Evolutionary conservation across 768 basidiomycete genomes (phyloP), one percentile per base, ranked within the genome.

Genomic region (Leccinum variicolor): DNA sequence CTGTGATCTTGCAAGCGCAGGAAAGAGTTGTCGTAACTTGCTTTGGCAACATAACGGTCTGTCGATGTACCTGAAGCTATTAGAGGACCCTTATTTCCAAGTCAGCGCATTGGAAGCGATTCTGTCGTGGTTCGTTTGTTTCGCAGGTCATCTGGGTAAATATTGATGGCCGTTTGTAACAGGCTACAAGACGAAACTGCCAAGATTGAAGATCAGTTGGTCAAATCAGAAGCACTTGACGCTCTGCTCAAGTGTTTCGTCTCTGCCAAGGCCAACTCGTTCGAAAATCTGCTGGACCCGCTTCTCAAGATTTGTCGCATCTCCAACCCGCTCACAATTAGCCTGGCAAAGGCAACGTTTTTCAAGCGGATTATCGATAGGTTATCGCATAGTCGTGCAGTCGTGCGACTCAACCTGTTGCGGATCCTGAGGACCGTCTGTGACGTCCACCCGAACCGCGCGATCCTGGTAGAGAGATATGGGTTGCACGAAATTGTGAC

Each of bases 111-210:
- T 98, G 56, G 97, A 99, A 68, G 85, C 94, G 7, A 84, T 98
- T 29, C 72, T 94, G 10, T 89, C 91, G 0, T 99, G 96, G 95
- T 92, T 61, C 60, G 84, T 53, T 43, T 19, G 21, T 54, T 66
- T 6, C 11, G 10, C 6, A 6, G 14, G 19, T 33, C 14, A 28
- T 9, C 9, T 19, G 15, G 50, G 6, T 23, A 23, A 53, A 31
- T 17, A 45, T 36, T 65, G 36, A 70, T 28, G 1, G 10, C 6
- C 9, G n/a, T 41, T 39, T 13, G 48, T 5, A 7, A 26, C 63
- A 94, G 92, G 94, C 76, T 98, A 34, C 91, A 94, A 77, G 97
- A 98, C 65, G 97, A 99, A 74, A 92, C 91, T 1, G 86, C 92
- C 2, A 83, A 94, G 54, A 90, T 99, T 6, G 97, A 98, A 69